These are phyloP conservation scores for Capsicum baccatum DNA, from an alignment of 257 asterid genomes.

Conservation along the genomic window DNA sequence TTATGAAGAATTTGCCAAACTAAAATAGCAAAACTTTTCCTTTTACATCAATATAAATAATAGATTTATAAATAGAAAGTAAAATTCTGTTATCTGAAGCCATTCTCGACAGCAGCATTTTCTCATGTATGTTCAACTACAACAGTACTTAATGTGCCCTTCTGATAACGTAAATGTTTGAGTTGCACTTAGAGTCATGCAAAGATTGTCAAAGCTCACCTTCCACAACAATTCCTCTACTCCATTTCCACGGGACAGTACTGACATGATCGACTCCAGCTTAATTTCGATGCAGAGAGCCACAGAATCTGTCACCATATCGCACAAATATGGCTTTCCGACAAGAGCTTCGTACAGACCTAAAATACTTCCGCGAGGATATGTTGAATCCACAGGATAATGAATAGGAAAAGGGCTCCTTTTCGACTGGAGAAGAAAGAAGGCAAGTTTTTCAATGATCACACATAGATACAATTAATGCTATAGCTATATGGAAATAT, in stretches of 20 bases:
- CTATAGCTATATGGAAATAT: not conserved
- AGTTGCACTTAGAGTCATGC: not conserved
- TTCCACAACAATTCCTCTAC: constrained; percentile 15
- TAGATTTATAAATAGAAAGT: constrained; percentile 1
- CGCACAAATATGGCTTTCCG: constrained; percentile 20
- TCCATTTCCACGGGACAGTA: not conserved
- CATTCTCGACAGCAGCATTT: not conserved
- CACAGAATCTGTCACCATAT: constrained; percentile 28
- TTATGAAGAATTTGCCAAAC: not conserved
- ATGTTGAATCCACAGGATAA: constrained; percentile 20
- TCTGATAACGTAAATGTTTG: not conserved
- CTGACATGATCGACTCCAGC: constrained; percentile 5
- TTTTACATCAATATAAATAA: not conserved
- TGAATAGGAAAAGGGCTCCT: constrained; percentile 24
- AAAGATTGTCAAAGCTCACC: constrained; percentile 21
- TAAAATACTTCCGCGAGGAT: constrained; percentile 15
- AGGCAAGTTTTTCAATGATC: not conserved
- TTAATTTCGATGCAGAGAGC: constrained; percentile 19
- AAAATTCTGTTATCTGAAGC: constrained; percentile 23
- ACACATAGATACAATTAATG: not conserved
- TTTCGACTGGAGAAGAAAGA: constrained; percentile 27
- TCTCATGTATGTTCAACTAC: not conserved
- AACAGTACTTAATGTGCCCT: not conserved
- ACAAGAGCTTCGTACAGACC: constrained; percentile 26
- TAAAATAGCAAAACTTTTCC: not conserved